Evolutionary conservation across 1,284 basidiomycete genomes (phyloP), one percentile per base, ranked within the genome.

Genomic region (Ustilago trichophora): DNA sequence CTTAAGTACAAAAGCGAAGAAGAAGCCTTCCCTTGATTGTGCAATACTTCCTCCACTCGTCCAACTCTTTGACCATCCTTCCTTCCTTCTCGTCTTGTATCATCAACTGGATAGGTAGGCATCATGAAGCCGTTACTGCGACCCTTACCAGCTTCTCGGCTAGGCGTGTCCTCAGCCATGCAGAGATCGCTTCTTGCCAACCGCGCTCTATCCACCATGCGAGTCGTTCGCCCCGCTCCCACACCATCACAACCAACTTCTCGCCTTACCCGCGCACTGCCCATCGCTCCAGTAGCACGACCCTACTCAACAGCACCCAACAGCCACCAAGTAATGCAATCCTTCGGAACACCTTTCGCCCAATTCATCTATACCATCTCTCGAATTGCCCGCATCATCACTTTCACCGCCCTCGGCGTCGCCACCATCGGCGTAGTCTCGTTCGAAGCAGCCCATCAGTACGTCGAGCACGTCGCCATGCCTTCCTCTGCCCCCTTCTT

Each of bases 361-460:
- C 68, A 80, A 18, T 77, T 78, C 35, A 21, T 80, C 34, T 45
- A 49, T 6, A 72, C 71, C 33, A 36, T 76, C 29, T 79, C 78
- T 19, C 69, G 76, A 18, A 75, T 77, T 35, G 75, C 78, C 8
- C 72, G 78, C 6, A 80, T 80, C 42, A 65, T 78, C 37, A 43
- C 73, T 36, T 68, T 64, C 34, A 62, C 73, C 3, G 72, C 59
- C 10, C 49, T 77, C 22, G 70, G 67, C 32, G 49, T 74, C 0
- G 68, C 58, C 33, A 51, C 53, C 0, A 34, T 78, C 22, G 67
- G 65, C 15, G 27, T 68, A 3, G 62, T 53, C 19, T 54, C 51
- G 8, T 80, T 68, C 72, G 78, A 80, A 41, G 75, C 68, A 9
- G 56, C 70, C 24, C 78, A 78, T 45, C 75, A 78, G 58, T 81